Evolutionary conservation across 2,329 filamentous ascomycete species (phyloP).

Genomic region (Diaporthe amygdali): DNA sequence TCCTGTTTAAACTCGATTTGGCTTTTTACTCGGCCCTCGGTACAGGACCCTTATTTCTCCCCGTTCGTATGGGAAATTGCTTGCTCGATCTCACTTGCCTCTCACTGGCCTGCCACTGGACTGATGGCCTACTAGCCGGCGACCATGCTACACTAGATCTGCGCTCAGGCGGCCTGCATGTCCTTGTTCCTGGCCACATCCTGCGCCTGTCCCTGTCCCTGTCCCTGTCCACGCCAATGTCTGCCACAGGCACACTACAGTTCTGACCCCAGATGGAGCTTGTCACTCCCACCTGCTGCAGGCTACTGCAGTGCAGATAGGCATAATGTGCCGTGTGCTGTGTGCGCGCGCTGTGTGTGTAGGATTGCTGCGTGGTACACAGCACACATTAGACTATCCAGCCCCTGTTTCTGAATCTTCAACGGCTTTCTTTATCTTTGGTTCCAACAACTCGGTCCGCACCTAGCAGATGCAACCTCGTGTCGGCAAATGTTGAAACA

Average conservation of each 20-base stretch:
- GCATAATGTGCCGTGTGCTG: not conserved
- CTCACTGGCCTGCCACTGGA: not conserved
- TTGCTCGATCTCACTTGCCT: not conserved
- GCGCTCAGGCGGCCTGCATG: not conserved
- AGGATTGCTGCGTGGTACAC: not conserved
- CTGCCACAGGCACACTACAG: not conserved
- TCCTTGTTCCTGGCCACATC: not conserved
- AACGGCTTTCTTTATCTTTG: not conserved
- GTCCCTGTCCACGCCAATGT: not conserved
- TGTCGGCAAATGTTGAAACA: not conserved
- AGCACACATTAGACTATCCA: not conserved
- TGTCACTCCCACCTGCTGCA: not conserved
- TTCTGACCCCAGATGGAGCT: slow-evolving; percentile 3
- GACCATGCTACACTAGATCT: slow-evolving; percentile 9
- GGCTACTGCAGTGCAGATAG: not conserved
- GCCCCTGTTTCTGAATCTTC: not conserved
- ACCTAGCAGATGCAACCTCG: not conserved
- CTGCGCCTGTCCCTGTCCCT: not conserved
- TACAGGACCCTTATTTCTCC: not conserved
- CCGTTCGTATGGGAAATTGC: slow-evolving; percentile 10
- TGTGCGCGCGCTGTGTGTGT: not conserved
- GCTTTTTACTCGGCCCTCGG: not conserved
- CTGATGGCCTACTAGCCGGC: not conserved
- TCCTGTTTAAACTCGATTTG: not conserved
- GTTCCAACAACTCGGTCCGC: not conserved